Percentiles rank a stretch among this genome's conserved stretches.
Conservation (phyloP, 1,284 basidiomycete species). For the Malassezia japonica region DNA sequence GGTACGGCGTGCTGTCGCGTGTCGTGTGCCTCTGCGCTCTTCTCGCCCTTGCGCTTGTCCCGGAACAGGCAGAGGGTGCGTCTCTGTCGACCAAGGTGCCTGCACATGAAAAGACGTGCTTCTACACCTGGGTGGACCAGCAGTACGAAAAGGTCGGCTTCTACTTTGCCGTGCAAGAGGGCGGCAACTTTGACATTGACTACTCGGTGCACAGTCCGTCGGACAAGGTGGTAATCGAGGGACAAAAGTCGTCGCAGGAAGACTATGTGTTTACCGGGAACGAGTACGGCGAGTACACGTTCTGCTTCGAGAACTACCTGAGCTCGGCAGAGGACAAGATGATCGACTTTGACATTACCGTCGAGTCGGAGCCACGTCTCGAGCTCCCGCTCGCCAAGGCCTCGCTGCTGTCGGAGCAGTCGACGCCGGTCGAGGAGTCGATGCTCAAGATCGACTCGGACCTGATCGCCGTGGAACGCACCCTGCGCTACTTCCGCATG, state of each 20-base stretch:
- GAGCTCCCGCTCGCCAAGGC: constrained; percentile 35
- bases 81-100: constrained; percentile 78
- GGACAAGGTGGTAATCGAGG: constrained; percentile 74
- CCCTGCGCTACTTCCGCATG: constrained; percentile 43
- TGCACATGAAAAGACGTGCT: constrained; percentile 80
- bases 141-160: constrained; percentile 76
- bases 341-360: constrained; percentile 48
- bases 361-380: constrained; percentile 42
- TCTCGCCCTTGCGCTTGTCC: not conserved
- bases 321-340: constrained; percentile 36
- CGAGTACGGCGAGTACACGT: constrained; percentile 84
- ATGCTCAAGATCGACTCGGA: constrained; percentile 30
- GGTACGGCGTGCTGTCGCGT: not conserved
- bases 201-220: constrained; percentile 83
- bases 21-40: not conserved
- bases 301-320: constrained; percentile 90
- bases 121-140: constrained; percentile 94
- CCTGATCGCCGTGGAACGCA: constrained; percentile 29
- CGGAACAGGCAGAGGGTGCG: constrained; percentile 46
- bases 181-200: constrained; percentile 93
- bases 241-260: constrained; percentile 77
- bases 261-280: constrained; percentile 96
- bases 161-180: constrained; percentile 73
- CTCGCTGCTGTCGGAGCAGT: constrained; percentile 34
- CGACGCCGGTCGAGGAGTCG: constrained; percentile 39